Conservation (phyloP, 805 yeast species). For the Kodamaea jinghongensis region DNA sequence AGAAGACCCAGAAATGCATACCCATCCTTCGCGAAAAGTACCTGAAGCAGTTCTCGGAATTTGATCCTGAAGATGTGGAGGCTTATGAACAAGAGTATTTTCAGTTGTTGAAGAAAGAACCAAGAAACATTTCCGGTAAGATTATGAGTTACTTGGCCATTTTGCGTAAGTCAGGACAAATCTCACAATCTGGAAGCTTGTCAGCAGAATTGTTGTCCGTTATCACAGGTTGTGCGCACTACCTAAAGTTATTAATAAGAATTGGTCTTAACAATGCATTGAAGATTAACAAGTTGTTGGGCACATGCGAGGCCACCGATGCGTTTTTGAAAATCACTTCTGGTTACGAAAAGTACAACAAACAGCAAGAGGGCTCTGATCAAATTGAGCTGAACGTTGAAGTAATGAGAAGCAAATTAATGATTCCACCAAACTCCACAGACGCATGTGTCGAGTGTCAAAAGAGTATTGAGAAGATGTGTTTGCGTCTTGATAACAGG, state of each 20-base stretch:
- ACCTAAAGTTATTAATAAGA: constrained; percentile 78
- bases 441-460: constrained; percentile 74
- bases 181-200: constrained; percentile 39
- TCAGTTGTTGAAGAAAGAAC: constrained; percentile 53
- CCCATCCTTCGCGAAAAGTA: constrained; percentile 9
- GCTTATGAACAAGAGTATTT: constrained; percentile 26
- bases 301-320: constrained; percentile 60
- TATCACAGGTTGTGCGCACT: constrained; percentile 90
- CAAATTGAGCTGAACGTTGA: constrained; percentile 10
- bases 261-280: constrained; percentile 77
- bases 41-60: constrained; percentile 7
- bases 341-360: constrained; percentile 18
- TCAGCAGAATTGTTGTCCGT: constrained; percentile 73
- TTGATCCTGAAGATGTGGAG: constrained; percentile 13
- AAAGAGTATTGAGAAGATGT: constrained; percentile 80
- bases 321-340: constrained; percentile 53
- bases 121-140: constrained; percentile 84
- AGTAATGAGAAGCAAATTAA: constrained; percentile 27
- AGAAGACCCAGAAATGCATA: constrained; percentile 7
- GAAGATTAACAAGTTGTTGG: constrained; percentile 56
- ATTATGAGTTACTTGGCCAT: constrained; percentile 86
- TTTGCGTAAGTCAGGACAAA: constrained; percentile 56
- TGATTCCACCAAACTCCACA: constrained; percentile 58
- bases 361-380: constrained; percentile 6
- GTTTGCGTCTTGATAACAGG: constrained; percentile 55